Percentiles rank a stretch among this genome's conserved stretches.
Conservation (phyloP, 306 rosid genomes). For the Fagus crenata region DNA sequence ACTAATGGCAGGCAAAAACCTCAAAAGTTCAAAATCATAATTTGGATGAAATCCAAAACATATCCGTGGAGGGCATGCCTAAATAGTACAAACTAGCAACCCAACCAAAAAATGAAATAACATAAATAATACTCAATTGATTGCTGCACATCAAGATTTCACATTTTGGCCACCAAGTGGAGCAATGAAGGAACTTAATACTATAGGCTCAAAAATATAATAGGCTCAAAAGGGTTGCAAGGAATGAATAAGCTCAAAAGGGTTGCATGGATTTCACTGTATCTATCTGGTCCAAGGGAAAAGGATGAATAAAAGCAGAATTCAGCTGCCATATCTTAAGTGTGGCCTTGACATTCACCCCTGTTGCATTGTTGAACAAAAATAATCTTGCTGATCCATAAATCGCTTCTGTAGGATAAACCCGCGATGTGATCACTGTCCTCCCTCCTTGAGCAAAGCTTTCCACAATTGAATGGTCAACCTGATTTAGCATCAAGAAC, state of each 20-base stretch:
- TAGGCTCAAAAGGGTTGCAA: not conserved
- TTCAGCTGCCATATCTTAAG: conserved; percentile 69
- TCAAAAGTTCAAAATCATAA: not conserved
- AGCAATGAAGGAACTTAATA: not conserved
- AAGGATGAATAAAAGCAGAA: conserved; percentile 77
- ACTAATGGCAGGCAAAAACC: not conserved
- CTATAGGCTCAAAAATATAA: not conserved
- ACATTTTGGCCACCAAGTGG: not conserved
- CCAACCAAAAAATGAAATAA: not conserved
- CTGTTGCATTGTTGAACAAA: conserved; percentile 78
- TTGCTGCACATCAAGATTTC: not conserved
- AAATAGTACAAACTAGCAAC: not conserved
- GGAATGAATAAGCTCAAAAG: not conserved
- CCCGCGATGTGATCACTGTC: conserved; percentile 63
- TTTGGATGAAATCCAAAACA: not conserved
- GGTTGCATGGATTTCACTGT: not conserved
- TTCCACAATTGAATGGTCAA: conserved; percentile 83
- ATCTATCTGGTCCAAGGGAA: conserved; percentile 43
- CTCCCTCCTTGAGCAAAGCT: conserved; percentile 88
- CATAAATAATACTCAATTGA: not conserved
- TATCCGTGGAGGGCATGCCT: not conserved
- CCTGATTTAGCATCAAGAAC: conserved; percentile 39
- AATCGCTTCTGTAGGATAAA: conserved; percentile 86
- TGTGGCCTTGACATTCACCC: conserved; percentile 55
- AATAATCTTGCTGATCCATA: conserved; percentile 76